A percentile compares a stretch with the other conserved stretches of the same genome.
phyloP scores from a whole-genome alignment of 2,329 filamentous ascomycete species.

The Epichloe gansuensis region DNA sequence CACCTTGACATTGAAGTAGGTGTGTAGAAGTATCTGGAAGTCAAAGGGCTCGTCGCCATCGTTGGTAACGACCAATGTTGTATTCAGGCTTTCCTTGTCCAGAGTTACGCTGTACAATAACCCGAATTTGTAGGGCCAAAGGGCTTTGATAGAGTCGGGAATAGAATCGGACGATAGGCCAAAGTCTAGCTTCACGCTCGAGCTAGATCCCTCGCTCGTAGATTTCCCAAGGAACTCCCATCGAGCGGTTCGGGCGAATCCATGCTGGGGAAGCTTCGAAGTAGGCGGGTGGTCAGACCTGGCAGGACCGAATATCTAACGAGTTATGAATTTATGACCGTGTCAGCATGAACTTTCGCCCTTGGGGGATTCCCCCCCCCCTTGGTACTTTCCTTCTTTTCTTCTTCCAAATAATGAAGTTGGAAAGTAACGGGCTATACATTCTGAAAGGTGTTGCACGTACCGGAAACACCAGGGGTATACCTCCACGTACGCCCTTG shows the following conservation, averaged over 20 bases:
- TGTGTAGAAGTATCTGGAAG: slow-evolving; percentile 84
- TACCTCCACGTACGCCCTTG: slow-evolving; percentile 82
- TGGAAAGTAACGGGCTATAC: background rate
- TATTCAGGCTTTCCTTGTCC: slow-evolving; percentile 59
- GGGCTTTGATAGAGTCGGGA: slow-evolving; percentile 50
- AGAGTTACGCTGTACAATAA: slow-evolving; percentile 90
- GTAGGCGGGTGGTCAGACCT: slow-evolving; percentile 67
- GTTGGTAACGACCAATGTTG: slow-evolving; percentile 78
- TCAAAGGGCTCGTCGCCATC: slow-evolving; percentile 74
- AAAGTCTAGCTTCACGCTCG: slow-evolving; percentile 85
- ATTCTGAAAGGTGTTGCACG: slow-evolving; percentile 18
- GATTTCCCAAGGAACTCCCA: slow-evolving; percentile 95
- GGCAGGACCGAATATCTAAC: slow-evolving; percentile 72
- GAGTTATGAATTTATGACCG: background rate
- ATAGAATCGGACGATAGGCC: slow-evolving; percentile 68
- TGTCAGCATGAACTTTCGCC: background rate
- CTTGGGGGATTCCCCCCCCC: no score
- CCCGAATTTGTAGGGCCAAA: slow-evolving; percentile 80
- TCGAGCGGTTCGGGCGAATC: slow-evolving; percentile 75
- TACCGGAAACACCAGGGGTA: slow-evolving; percentile 89
- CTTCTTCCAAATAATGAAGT: background rate
- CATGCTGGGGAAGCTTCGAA: slow-evolving; percentile 74
- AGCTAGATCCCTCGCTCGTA: slow-evolving; percentile 39
- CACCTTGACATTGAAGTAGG: slow-evolving; percentile 74
- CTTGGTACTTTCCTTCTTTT: background rate